Evolutionary conservation across 169 alveolate genomes (phyloP).

Genomic region (Perkinsus marinus): DNA sequence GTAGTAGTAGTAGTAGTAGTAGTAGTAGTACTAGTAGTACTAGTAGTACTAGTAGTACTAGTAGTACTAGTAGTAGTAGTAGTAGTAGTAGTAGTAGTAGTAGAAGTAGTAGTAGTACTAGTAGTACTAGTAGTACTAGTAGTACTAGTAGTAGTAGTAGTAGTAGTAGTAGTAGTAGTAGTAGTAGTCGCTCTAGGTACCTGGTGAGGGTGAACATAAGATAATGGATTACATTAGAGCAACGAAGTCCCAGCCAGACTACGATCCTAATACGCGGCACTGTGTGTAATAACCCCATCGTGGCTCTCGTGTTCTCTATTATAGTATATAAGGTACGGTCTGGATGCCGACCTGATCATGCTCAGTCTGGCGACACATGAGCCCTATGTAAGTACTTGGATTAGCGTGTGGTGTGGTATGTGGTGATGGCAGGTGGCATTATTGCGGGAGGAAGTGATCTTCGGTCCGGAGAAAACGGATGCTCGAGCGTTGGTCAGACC

Average conservation of each 20-base stretch:
- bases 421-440: slow-evolving; percentile 70
- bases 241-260: slow-evolving; percentile 6
- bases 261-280: slow-evolving; percentile 79
- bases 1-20: too few species aligned
- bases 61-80: too few species aligned
- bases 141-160: too few species aligned
- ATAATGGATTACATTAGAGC: slow-evolving; percentile 77
- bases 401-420: slow-evolving; percentile 77
- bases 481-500: background rate
- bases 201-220: slow-evolving; percentile 99
- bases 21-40: too few species aligned
- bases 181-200: slow-evolving; percentile 78
- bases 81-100: too few species aligned
- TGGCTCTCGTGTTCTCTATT: slow-evolving; percentile 49
- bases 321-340: slow-evolving; percentile 71
- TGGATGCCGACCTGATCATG: slow-evolving; percentile 98
- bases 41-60: too few species aligned
- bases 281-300: slow-evolving; percentile 51
- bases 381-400: slow-evolving; percentile 26
- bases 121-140: too few species aligned
- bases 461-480: slow-evolving; percentile 7
- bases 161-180: too few species aligned
- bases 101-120: too few species aligned
- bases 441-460: slow-evolving; percentile 73
- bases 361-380: slow-evolving; percentile 91